Percentiles rank a stretch among this genome's conserved stretches.
These are phyloP conservation scores for Claviceps maximensis DNA, from an alignment of 2,329 filamentous ascomycete species.

Conservation along the genomic window DNA sequence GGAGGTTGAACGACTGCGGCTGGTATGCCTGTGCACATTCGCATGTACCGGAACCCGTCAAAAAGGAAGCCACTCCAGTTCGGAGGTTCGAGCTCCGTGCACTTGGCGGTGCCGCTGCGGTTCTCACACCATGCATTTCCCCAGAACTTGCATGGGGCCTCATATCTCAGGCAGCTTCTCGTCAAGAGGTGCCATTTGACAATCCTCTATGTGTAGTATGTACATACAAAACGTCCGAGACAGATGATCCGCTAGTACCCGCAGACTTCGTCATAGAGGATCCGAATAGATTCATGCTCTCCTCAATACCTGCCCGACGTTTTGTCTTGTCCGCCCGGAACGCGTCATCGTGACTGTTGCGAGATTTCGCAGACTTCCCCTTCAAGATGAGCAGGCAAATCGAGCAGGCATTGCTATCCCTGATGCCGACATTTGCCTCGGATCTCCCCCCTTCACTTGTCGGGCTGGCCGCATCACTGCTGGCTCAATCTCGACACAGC, in stretches of 20 bases:
- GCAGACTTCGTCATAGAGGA: too few relatives aligned
- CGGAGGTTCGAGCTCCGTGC: too few relatives aligned
- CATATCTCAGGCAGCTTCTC: too few relatives aligned
- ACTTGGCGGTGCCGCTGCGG: too few relatives aligned
- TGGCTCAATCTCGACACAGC: constrained; percentile 67
- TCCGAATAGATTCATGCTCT: too few relatives aligned
- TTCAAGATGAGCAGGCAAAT: constrained; percentile 56
- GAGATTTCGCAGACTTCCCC: too few relatives aligned
- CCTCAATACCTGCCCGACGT: not conserved
- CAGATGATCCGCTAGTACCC: too few relatives aligned
- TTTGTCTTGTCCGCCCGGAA: not conserved
- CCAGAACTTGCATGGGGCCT: too few relatives aligned
- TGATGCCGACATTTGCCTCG: constrained; percentile 60
- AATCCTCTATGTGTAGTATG: too few relatives aligned
- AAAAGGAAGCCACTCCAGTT: not conserved
- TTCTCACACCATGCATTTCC: too few relatives aligned
- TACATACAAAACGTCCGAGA: too few relatives aligned
- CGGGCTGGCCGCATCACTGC: constrained; percentile 56
- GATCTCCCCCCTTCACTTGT: constrained; percentile 56
- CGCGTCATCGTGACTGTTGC: not conserved
- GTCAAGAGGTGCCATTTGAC: too few relatives aligned
- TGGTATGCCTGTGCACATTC: not conserved
- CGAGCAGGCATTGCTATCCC: constrained; percentile 57
- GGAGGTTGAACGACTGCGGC: not conserved
- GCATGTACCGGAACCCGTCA: not conserved